phyloP scores from a whole-genome alignment of 2,329 filamentous ascomycete genomes.

The Colletotrichum sp. region DNA sequence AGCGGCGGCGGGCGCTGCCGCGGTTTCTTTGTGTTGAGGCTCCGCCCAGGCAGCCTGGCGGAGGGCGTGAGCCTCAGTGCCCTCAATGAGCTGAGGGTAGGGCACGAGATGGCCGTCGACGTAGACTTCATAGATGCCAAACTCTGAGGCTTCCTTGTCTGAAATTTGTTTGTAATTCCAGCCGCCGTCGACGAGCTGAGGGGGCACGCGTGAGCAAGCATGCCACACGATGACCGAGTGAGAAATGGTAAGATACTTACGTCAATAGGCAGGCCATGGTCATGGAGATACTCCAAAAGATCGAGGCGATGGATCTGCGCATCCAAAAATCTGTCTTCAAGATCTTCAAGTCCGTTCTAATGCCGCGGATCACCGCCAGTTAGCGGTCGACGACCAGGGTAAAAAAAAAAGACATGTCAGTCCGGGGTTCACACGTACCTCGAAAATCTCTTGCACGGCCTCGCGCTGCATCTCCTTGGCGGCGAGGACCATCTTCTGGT shows the following conservation, averaged over 20 bases:
- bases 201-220: slow-evolving; percentile 23
- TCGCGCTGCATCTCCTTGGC: slow-evolving; percentile 43
- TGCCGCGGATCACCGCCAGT: slow-evolving; percentile 7
- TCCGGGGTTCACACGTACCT: slow-evolving; percentile 37
- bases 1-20: neutral
- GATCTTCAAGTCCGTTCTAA: slow-evolving; percentile 43
- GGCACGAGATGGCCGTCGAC: slow-evolving; percentile 48
- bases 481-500: slow-evolving; percentile 33
- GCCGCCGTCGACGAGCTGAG: slow-evolving; percentile 46
- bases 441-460: slow-evolving; percentile 38
- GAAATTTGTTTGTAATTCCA: slow-evolving; percentile 51
- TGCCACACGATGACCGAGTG: slow-evolving; percentile 8
- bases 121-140: slow-evolving; percentile 46
- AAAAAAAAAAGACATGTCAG: slow-evolving; percentile 22
- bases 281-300: slow-evolving; percentile 47
- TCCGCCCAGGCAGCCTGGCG: slow-evolving; percentile 20
- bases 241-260: slow-evolving; percentile 40
- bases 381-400: slow-evolving; percentile 8
- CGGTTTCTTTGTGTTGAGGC: slow-evolving; percentile 6
- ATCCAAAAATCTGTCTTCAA: slow-evolving; percentile 47
- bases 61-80: slow-evolving; percentile 34
- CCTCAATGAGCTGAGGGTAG: slow-evolving; percentile 47
- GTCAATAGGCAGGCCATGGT: slow-evolving; percentile 51
- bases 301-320: slow-evolving; percentile 51
- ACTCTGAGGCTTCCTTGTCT: slow-evolving; percentile 48